Evolutionary conservation across 164 flowering plant species (phyloP), one percentile per base, ranked within the genome.

Genomic region (Nymphaea thermarum): DNA sequence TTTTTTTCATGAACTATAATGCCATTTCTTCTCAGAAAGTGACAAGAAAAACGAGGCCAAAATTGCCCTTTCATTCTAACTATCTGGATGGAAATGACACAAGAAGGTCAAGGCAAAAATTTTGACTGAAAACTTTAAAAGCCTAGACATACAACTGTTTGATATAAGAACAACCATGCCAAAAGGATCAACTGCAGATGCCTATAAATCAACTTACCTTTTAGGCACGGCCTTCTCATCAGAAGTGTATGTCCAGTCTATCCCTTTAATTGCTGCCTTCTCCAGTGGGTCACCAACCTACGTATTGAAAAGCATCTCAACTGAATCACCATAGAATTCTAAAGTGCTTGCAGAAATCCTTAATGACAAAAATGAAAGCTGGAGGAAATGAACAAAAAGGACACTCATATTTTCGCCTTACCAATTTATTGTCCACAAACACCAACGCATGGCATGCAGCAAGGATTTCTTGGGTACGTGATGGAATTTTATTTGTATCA

Each of bases 271-370:
- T 64, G 97, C 96, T 70, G 99, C 99, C 81, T 95, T 95, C 82
- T 95, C 99, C 74, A 95, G 94, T 76, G 99, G 99, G 86, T 92
- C 99, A 66, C 99, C 99, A 77, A 95, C 99, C 99, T 95, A 76
- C 67, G 78, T 61, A 53, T 36, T 71, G 71, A 69, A 61, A 15
- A 10, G 1, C 36, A 25, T 1, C 10, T 1, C 10, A 45, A 45
- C 53, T 10, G 53, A 45, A 10, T 45, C 5, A 45, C 5, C 53
- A 45, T 45, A 45, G 10, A 45, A 45, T 10, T 45, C 10, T 45
- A 5, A 5, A 5, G 10, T 45, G 53, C 53, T 5, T 45, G 7
- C 53, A 45, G 53, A 45, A 16, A 61, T 61, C 15, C 16, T 25
- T 4, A 61, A 61, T 61, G 17, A 1, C 63, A 61, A 61, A 16